Conservation (phyloP, 306 rosid species). For the Castanea mollissima region DNA sequence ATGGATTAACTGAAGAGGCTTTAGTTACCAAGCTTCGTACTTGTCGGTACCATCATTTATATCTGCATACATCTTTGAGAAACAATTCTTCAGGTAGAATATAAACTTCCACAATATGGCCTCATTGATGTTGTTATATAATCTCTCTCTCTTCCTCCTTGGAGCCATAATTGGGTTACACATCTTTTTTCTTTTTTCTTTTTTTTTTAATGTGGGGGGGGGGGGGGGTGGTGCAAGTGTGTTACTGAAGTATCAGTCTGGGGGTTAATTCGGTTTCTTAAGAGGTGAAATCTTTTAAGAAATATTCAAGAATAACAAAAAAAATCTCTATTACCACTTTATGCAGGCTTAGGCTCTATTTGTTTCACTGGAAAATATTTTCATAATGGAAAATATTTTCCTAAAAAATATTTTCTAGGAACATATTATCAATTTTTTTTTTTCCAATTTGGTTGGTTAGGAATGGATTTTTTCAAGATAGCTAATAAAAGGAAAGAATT, state of each 20-base stretch:
- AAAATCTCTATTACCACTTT: background rate
- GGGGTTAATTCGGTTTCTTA: background rate
- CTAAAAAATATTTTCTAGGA: background rate
- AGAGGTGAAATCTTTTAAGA: background rate
- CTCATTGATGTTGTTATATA: background rate
- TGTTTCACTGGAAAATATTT: background rate
- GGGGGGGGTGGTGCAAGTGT: background rate
- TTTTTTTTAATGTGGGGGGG: no score
- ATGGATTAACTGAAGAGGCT: conserved; percentile 97
- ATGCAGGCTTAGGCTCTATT: background rate
- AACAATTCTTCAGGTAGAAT: conserved; percentile 65
- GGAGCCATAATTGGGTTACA: background rate
- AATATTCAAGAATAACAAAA: background rate
- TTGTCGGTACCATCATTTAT: conserved; percentile 81
- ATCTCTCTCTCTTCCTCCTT: background rate
- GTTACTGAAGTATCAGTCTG: background rate
- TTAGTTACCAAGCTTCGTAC: conserved; percentile 89
- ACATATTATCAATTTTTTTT: background rate
- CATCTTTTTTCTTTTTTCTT: no score
- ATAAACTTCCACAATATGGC: background rate
- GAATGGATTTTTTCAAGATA: background rate
- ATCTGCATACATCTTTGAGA: conserved; percentile 75
- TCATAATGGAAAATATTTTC: background rate
- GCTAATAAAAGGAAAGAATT: background rate
- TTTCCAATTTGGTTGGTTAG: background rate